A percentile compares a stretch with the other conserved stretches of the same genome.
Conservation (phyloP, 2,329 filamentous ascomycete genomes). For the Aspergillus phoenicis region DNA sequence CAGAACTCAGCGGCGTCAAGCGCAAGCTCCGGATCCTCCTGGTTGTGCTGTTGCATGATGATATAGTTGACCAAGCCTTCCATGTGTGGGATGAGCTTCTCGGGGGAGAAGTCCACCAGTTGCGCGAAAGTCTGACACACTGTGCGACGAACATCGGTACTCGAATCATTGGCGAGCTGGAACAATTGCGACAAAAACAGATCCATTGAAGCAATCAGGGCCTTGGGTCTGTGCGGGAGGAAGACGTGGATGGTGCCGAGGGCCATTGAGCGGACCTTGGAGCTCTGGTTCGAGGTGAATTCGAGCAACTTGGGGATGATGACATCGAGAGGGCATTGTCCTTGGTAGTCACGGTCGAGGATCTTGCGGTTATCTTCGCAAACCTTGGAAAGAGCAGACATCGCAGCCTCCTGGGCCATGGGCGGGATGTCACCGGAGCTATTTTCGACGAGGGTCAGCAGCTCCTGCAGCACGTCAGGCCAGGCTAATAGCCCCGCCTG, state of each 20-base stretch:
- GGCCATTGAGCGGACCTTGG: constrained; percentile 78
- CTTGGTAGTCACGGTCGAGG: constrained; percentile 83
- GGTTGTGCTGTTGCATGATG: constrained; percentile 79
- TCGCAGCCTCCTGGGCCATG: constrained; percentile 85
- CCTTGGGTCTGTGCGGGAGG: constrained; percentile 79
- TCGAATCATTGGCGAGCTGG: constrained; percentile 73
- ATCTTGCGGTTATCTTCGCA: constrained; percentile 93
- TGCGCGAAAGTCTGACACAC: constrained; percentile 93
- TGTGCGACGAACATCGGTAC: constrained; percentile 81
- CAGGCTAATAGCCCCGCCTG: constrained; percentile 84
- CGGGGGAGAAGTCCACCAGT: constrained; percentile 84
- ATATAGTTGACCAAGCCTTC: constrained; percentile 89
- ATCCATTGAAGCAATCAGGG: constrained; percentile 79
- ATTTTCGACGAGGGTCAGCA: constrained; percentile 78
- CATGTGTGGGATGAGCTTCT: constrained; percentile 88
- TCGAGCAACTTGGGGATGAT: constrained; percentile 89
- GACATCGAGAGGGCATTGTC: constrained; percentile 82
- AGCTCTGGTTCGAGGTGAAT: constrained; percentile 74
- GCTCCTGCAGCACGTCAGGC: constrained; percentile 84
- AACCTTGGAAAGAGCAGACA: constrained; percentile 90
- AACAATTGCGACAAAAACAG: constrained; percentile 81
- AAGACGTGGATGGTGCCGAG: constrained; percentile 90
- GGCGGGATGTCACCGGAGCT: constrained; percentile 66
- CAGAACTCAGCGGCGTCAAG: constrained; percentile 97
- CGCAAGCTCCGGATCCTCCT: constrained; percentile 82